Evolutionary conservation across 1,139 yeast genomes (phyloP), one percentile per base, ranked within the genome.

Genomic region (Magnusiomyces fungicola): DNA sequence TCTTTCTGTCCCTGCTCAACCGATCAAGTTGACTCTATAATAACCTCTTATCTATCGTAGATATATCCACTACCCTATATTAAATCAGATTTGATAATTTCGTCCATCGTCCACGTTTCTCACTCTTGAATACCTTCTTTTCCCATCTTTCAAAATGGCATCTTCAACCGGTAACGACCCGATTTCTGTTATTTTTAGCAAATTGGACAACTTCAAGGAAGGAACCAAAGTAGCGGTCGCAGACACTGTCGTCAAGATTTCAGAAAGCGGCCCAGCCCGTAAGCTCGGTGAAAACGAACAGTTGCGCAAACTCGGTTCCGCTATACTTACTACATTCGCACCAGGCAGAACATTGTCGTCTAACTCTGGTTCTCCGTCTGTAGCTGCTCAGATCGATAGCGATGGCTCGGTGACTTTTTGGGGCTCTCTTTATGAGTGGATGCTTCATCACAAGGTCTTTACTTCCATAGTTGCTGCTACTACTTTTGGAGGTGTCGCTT

Each of bases 361-460:
- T 5, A 18, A 12, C 29, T 14, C 41, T 3, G 27, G 16, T 18
- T 37, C 41, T 21, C 32, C 10, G 30, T 14, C 21, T 25, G 3
- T 22, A 32, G 36, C 36, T 32, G 18, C 14, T n/a, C n/a, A n/a
- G n/a, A n/a, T n/a, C n/a, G n/a, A n/a, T n/a, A n/a, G 18, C 34
- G 12, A 32, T 32, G 9, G 12, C 3, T 32, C 34, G 2, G 2
- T 19, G 6, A 16, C 45, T 18, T 22, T 30, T 12, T 42, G 45
- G 45, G 10, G 16, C 19, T 32, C 45, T 14, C 22, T 42, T 14
- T 29, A 16, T n/a, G 60, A 58, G 34, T 68, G 68, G 67, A 50
- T 65, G 40, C 25, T 48, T 12, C 52, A 56, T 18, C 59, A 60
- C 58, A 61, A 56, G 48, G 55, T 57, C 39, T 54, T 58, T 29